phyloP scores from a whole-genome alignment of 345 rosid species.

The Clausena lansium region DNA sequence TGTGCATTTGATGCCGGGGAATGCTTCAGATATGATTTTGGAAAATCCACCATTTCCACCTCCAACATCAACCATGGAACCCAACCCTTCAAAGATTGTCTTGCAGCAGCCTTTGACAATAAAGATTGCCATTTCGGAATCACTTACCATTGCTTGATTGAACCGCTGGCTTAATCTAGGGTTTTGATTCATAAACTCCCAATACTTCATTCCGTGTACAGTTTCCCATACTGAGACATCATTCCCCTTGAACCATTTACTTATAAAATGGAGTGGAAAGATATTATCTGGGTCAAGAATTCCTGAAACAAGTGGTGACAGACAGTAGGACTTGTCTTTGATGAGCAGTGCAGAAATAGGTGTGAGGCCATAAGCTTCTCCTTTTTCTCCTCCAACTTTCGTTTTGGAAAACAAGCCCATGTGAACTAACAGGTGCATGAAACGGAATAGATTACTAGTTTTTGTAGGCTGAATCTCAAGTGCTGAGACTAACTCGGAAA shows the following conservation, averaged over 20 bases:
- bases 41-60: constrained; percentile 26
- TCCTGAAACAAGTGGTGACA: not conserved
- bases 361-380: constrained; percentile 23
- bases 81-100: constrained; percentile 17
- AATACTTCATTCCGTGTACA: not conserved
- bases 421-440: too few relatives aligned
- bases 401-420: too few relatives aligned
- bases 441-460: too few relatives aligned
- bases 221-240: constrained; percentile 1
- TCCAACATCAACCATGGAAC: constrained; percentile 27
- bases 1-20: constrained; percentile 11
- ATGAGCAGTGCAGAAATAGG: constrained; percentile 20
- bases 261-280: constrained; percentile 18
- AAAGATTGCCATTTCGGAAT: constrained; percentile 8
- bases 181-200: constrained; percentile 6
- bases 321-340: not conserved
- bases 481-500: too few relatives aligned
- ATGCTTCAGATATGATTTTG: constrained; percentile 10
- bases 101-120: not conserved
- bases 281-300: constrained; percentile 15
- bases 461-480: too few relatives aligned
- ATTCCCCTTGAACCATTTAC: constrained; percentile 25
- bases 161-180: not conserved
- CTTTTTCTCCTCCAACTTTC: not conserved
- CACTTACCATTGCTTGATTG: constrained; percentile 29